A percentile compares a stretch with the other conserved stretches of the same genome.
phyloP scores from a whole-genome alignment of 306 rosid genomes.

The Quillaja saponaria region DNA sequence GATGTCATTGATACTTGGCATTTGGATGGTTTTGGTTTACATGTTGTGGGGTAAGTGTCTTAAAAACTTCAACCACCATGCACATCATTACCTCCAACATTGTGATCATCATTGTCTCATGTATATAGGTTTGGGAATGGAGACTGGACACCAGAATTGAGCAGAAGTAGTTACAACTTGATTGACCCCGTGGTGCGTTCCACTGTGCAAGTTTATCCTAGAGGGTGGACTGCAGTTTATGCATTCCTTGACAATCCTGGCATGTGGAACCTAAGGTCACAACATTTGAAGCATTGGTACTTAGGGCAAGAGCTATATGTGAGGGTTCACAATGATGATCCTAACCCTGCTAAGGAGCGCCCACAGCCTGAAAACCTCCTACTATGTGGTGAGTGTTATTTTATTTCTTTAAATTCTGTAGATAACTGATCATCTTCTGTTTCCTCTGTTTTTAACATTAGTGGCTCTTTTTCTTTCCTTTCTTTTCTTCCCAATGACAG shows the following conservation, averaged over 20 bases:
- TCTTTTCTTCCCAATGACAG: slow-evolving; percentile 16
- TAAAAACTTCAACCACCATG: background rate
- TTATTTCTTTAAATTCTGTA: slow-evolving; percentile 10
- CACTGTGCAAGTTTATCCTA: slow-evolving; percentile 52
- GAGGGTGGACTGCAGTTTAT: slow-evolving; percentile 79
- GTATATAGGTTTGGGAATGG: slow-evolving; percentile 42
- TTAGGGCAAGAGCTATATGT: slow-evolving; percentile 76
- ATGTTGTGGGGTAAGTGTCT: slow-evolving; percentile 43
- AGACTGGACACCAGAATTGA: slow-evolving; percentile 39
- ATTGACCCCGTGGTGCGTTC: slow-evolving; percentile 46
- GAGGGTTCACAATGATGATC: slow-evolving; percentile 63
- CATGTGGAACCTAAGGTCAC: slow-evolving; percentile 90
- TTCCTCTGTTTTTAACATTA: background rate
- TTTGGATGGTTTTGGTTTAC: slow-evolving; percentile 50
- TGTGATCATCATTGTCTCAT: too few relatives aligned
- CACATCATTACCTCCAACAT: too few relatives aligned
- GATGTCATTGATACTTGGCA: slow-evolving; percentile 45
- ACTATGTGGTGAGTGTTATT: slow-evolving; percentile 59
- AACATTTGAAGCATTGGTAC: slow-evolving; percentile 61
- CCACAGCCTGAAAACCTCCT: slow-evolving; percentile 65
- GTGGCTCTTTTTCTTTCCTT: background rate
- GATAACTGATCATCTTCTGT: background rate
- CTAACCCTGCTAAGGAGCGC: slow-evolving; percentile 64
- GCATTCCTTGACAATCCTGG: slow-evolving; percentile 83
- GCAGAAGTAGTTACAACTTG: slow-evolving; percentile 36